Evolutionary conservation across 1,284 basidiomycete species (phyloP).

Genomic region (Ceratobasidium sp.): DNA sequence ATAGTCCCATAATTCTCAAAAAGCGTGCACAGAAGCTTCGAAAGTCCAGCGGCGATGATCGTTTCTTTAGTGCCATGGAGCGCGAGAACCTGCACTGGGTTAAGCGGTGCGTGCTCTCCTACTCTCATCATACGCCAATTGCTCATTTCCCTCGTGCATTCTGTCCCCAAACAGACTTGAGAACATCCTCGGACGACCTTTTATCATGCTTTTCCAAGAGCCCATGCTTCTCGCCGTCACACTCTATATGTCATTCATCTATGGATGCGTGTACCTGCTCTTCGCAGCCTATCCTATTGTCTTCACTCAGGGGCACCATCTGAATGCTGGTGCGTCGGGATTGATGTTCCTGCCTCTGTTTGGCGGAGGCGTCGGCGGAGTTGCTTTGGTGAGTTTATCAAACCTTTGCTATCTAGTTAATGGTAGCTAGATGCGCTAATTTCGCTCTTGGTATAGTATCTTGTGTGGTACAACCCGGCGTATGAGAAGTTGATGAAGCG

Average conservation of each 20-base stretch:
- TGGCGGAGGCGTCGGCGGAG: slow-evolving; percentile 52
- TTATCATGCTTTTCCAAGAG: slow-evolving; percentile 74
- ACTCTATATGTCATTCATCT: slow-evolving; percentile 61
- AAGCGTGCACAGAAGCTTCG: slow-evolving; percentile 61
- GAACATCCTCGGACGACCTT: slow-evolving; percentile 65
- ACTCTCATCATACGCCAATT: not conserved
- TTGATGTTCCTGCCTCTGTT: slow-evolving; percentile 62
- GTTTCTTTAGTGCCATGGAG: slow-evolving; percentile 64
- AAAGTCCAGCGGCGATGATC: slow-evolving; percentile 70
- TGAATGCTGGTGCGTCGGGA: slow-evolving; percentile 59
- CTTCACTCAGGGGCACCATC: slow-evolving; percentile 57
- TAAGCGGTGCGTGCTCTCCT: slow-evolving; percentile 49
- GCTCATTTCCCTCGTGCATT: slow-evolving; percentile 31
- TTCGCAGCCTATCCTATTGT: slow-evolving; percentile 63
- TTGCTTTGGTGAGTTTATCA: slow-evolving; percentile 43
- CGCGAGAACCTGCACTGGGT: slow-evolving; percentile 45
- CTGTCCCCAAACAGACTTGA: slow-evolving; percentile 53
- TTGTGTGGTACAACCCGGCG: slow-evolving; percentile 50
- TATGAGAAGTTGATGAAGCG: slow-evolving; percentile 46
- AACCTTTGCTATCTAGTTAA: too few species aligned
- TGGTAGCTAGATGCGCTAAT: too few species aligned
- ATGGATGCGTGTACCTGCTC: slow-evolving; percentile 52
- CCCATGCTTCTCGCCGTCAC: slow-evolving; percentile 81
- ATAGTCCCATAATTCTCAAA: slow-evolving; percentile 63
- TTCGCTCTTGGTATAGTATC: slow-evolving; percentile 43